phyloP scores from a whole-genome alignment of 257 asterid species.

The Fraxinus excelsior region DNA sequence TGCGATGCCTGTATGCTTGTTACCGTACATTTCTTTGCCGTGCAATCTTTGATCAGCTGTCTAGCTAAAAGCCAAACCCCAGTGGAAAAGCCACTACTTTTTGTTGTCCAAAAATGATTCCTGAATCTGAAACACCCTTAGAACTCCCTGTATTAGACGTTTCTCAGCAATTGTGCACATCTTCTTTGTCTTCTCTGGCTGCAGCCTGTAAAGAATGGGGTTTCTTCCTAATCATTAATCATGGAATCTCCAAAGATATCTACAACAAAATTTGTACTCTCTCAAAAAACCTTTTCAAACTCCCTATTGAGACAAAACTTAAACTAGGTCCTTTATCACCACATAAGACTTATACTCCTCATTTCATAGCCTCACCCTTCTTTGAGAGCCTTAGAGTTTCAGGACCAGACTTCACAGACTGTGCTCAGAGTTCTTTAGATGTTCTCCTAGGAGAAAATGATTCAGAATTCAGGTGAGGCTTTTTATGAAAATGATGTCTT shows the following conservation, averaged over 20 bases:
- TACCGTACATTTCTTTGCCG: conserved; percentile 4
- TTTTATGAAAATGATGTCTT: not conserved
- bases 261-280: conserved; percentile 46
- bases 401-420: conserved; percentile 55
- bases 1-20: not conserved
- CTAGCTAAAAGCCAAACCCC: conserved; percentile 26
- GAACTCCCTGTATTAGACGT: conserved; percentile 63
- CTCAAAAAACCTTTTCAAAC: conserved; percentile 46
- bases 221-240: conserved; percentile 63
- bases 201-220: conserved; percentile 75
- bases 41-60: conserved; percentile 20
- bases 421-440: conserved; percentile 49
- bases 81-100: conserved; percentile 19
- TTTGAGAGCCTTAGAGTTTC: conserved; percentile 68
- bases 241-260: conserved; percentile 67
- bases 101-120: conserved; percentile 41
- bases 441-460: conserved; percentile 31
- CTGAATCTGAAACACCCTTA: conserved; percentile 45
- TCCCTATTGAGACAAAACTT: conserved; percentile 52
- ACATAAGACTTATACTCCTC: conserved; percentile 67
- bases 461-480: conserved; percentile 54
- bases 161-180: conserved; percentile 46
- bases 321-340: conserved; percentile 58
- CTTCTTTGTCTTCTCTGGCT: conserved; percentile 45
- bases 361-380: conserved; percentile 74